phyloP scores from a whole-genome alignment of 495 filamentous ascomycete species.

The Xylaria castorea region DNA sequence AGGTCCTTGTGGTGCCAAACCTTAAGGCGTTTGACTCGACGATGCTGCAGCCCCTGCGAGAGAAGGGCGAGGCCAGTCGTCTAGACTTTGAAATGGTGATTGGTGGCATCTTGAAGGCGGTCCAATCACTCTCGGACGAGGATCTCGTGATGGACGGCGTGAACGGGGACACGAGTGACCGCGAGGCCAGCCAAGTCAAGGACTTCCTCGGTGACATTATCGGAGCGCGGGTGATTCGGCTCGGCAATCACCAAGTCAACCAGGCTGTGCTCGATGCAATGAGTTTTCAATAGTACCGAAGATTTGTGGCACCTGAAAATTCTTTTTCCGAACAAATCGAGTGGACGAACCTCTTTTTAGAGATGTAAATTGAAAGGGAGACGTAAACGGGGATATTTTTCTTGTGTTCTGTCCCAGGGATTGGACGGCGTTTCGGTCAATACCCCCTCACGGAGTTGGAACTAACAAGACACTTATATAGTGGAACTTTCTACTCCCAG shows the following conservation, averaged over 20 bases:
- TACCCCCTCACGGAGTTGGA: slow-evolving; percentile 15
- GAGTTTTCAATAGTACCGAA: slow-evolving; percentile 29
- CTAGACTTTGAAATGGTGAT: slow-evolving; percentile 69
- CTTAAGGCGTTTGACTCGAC: slow-evolving; percentile 73
- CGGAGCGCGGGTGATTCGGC: slow-evolving; percentile 61
- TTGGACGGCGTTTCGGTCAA: slow-evolving; percentile 18
- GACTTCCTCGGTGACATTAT: slow-evolving; percentile 64
- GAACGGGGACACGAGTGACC: slow-evolving; percentile 42
- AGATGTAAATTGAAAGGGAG: neutral
- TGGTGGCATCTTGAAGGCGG: slow-evolving; percentile 64
- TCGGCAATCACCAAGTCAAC: slow-evolving; percentile 59
- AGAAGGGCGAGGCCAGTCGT: slow-evolving; percentile 61
- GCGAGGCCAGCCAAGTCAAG: slow-evolving; percentile 59
- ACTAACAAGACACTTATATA: neutral
- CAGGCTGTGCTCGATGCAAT: slow-evolving; percentile 57
- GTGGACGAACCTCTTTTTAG: neutral
- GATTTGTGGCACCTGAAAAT: neutral
- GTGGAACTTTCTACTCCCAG: neutral
- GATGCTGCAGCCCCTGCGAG: slow-evolving; percentile 66
- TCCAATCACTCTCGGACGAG: slow-evolving; percentile 51
- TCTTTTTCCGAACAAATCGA: neutral
- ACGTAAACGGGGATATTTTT: neutral
- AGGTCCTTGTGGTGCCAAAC: slow-evolving; percentile 80
- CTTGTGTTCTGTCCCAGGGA: neutral
- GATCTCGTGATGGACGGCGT: slow-evolving; percentile 34